Evolutionary conservation across 2,329 filamentous ascomycete species (phyloP).

Genomic region (Chalaropsis thielavioides): DNA sequence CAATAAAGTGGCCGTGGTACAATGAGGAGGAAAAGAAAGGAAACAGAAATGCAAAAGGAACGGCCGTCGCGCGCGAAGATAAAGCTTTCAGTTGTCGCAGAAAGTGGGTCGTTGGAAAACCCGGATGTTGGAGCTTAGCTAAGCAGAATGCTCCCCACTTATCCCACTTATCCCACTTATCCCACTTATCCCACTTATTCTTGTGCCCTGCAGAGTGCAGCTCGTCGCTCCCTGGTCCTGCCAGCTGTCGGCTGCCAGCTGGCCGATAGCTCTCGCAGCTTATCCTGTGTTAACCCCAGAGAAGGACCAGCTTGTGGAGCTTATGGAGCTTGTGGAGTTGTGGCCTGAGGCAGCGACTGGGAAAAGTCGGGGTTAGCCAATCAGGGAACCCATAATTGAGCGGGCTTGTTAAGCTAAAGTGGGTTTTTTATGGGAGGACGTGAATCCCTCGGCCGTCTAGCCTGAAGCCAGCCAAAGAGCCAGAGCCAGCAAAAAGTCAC

Average conservation of each 20-base stretch:
- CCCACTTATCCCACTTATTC: not conserved
- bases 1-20: slow-evolving; percentile 57
- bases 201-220: too few relatives aligned
- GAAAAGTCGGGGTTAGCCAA: slow-evolving; percentile 24
- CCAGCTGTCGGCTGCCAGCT: not conserved
- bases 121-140: not conserved
- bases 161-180: too few relatives aligned
- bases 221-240: too few relatives aligned
- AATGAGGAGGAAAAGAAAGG: slow-evolving; percentile 39
- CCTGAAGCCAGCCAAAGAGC: slow-evolving; percentile 14
- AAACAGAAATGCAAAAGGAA: slow-evolving; percentile 22
- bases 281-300: not conserved
- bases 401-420: slow-evolving; percentile 12
- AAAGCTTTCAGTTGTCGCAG: slow-evolving; percentile 17
- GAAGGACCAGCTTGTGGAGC: too few relatives aligned
- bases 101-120: slow-evolving; percentile 2
- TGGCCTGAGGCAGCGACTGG: slow-evolving; percentile 28
- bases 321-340: not conserved
- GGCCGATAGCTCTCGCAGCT: not conserved
- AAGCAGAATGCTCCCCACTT: not conserved
- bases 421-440: slow-evolving; percentile 5
- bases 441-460: slow-evolving; percentile 1
- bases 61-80: slow-evolving; percentile 18
- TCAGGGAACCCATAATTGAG: slow-evolving; percentile 28
- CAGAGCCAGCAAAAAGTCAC: slow-evolving; percentile 8